These are phyloP conservation scores for Pholiota adiposa DNA, from an alignment of 1,284 basidiomycete species.

Conservation along the genomic window DNA sequence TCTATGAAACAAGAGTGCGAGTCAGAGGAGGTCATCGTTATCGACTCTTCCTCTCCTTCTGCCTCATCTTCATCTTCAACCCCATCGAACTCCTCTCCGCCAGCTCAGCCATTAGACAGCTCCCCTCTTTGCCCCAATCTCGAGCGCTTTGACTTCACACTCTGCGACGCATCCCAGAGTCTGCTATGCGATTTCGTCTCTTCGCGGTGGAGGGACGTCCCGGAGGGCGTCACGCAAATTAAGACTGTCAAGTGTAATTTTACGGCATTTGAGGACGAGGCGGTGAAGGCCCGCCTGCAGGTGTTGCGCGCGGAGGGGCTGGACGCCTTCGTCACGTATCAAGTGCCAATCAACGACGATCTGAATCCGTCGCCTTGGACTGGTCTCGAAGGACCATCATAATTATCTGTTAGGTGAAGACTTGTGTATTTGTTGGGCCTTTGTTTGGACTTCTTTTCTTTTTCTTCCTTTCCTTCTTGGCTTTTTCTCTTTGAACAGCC, in stretches of 20 bases:
- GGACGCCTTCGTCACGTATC: slow-evolving; percentile 24
- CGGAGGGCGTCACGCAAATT: slow-evolving; percentile 17
- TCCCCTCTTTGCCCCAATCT: slow-evolving; percentile 25
- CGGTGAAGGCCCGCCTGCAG: slow-evolving; percentile 20
- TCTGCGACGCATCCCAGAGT: slow-evolving; percentile 26
- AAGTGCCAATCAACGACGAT: slow-evolving; percentile 27
- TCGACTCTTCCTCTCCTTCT: not conserved
- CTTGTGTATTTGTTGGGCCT: no score
- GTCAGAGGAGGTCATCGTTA: not conserved
- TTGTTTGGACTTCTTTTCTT: no score
- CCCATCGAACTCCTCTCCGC: not conserved
- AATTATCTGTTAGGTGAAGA: not conserved
- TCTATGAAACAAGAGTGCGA: not conserved
- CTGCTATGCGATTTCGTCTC: slow-evolving; percentile 27
- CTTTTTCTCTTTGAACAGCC: no score
- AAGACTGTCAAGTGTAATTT: slow-evolving; percentile 26
- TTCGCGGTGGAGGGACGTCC: slow-evolving; percentile 24
- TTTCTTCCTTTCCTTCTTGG: no score
- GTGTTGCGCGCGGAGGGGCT: slow-evolving; percentile 23
- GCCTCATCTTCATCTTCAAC: not conserved
- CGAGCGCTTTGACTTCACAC: slow-evolving; percentile 26
- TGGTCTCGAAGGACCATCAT: slow-evolving; percentile 21
- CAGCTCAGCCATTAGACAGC: not conserved
- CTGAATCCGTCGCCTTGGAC: slow-evolving; percentile 31
- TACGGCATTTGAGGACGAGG: slow-evolving; percentile 25